A percentile compares a stretch with the other conserved stretches of the same genome.
Conservation (phyloP, 495 filamentous ascomycete genomes). For the Xylaria palmicola region DNA sequence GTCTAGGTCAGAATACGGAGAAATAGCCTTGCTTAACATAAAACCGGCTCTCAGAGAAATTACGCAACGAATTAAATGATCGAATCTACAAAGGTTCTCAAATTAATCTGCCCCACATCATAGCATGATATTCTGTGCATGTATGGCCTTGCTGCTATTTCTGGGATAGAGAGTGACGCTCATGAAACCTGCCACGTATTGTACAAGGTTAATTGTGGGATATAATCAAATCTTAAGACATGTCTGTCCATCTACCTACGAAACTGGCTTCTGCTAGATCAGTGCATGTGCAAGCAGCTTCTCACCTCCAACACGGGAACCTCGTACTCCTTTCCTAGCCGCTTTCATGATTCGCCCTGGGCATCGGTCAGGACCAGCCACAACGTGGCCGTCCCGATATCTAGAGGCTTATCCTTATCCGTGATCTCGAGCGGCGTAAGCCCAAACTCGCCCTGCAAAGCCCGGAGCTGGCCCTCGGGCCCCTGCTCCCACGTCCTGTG, state of each 20-base stretch:
- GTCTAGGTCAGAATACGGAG: not conserved
- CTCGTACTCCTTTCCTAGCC: not conserved
- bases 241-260: too few species aligned
- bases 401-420: not conserved
- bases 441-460: constrained; percentile 3
- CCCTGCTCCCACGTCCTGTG: constrained; percentile 2
- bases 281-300: too few species aligned
- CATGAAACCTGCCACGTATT: too few species aligned
- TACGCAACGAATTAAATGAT: not conserved
- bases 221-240: too few species aligned
- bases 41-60: not conserved
- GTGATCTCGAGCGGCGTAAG: constrained; percentile 6
- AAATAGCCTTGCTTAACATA: constrained; percentile 3
- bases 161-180: not conserved
- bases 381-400: constrained; percentile 7
- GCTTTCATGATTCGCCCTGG: not conserved
- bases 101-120: not conserved
- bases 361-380: constrained; percentile 12
- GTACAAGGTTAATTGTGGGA: too few species aligned
- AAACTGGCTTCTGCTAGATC: too few species aligned
- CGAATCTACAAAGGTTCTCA: not conserved
- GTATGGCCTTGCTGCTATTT: not conserved
- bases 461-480: constrained; percentile 2
- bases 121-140: not conserved
- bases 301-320: too few species aligned